These are phyloP conservation scores for Xylariales sp. DNA, from an alignment of 2,329 filamentous ascomycete genomes.

Conservation along the genomic window DNA sequence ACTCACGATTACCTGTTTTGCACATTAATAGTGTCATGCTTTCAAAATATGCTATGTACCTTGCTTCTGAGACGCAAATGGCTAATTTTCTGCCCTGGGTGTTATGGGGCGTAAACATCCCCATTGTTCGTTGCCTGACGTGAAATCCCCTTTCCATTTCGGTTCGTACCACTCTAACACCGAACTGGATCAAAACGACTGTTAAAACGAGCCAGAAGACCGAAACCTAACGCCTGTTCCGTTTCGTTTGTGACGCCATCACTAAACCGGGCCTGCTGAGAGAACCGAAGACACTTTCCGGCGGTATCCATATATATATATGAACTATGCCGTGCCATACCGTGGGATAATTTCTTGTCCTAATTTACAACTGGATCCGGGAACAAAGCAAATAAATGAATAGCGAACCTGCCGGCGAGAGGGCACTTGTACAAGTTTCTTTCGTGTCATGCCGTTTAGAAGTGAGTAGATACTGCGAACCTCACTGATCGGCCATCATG, in stretches of 20 bases:
- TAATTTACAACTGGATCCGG: background rate
- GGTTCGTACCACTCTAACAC: background rate
- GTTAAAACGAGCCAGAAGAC: constrained; percentile 1
- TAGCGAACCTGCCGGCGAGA: background rate
- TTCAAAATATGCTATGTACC: constrained; percentile 7
- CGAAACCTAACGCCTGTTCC: constrained; percentile 22
- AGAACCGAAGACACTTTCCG: background rate
- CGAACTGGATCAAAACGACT: background rate
- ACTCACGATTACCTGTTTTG: background rate
- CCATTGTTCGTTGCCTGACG: background rate
- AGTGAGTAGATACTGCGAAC: constrained; percentile 24
- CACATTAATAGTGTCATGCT: background rate
- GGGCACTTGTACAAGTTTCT: too few relatives aligned
- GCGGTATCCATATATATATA: background rate
- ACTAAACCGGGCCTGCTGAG: background rate
- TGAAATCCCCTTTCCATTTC: constrained; percentile 3
- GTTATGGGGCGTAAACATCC: too few relatives aligned
- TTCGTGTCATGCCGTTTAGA: background rate
- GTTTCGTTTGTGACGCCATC: constrained; percentile 7
- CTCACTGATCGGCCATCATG: constrained; percentile 18
- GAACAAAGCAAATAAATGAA: constrained; percentile 6
- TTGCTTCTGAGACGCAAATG: constrained; percentile 3
- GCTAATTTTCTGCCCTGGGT: background rate
- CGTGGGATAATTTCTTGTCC: background rate
- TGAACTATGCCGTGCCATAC: background rate